Conservation (phyloP, 306 rosid genomes). For the Hippophae gyantsensis region DNA sequence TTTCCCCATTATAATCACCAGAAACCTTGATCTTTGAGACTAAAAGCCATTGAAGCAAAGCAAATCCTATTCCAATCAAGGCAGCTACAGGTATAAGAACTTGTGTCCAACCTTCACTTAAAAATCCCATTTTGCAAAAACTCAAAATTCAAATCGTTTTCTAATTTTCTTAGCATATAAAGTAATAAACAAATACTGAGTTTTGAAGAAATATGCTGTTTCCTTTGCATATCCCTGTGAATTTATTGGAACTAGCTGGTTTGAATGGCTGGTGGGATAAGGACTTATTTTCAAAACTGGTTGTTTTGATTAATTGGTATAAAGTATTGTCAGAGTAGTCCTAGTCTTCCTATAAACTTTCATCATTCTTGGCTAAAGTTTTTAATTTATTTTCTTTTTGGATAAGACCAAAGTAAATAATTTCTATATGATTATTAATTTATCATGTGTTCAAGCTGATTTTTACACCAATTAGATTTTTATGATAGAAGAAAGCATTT, state of each 20-base stretch:
- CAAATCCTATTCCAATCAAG: slow-evolving; percentile 46
- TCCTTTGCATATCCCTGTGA: slow-evolving; percentile 17
- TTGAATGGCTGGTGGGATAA: slow-evolving; percentile 32
- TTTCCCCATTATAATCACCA: slow-evolving; percentile 12
- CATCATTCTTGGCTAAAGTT: no score
- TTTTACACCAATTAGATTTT: no score
- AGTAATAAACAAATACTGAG: slow-evolving; percentile 7
- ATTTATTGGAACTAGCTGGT: slow-evolving; percentile 24
- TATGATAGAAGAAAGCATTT: no score
- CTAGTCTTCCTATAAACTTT: background rate
- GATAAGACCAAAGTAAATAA: no score
- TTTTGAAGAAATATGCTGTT: background rate
- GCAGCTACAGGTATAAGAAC: slow-evolving; percentile 50
- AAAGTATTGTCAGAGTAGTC: slow-evolving; percentile 9
- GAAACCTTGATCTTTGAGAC: slow-evolving; percentile 48
- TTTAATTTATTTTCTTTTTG: no score
- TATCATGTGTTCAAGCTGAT: no score
- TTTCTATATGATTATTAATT: no score
- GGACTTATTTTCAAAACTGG: slow-evolving; percentile 13
- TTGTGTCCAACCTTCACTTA: slow-evolving; percentile 46
- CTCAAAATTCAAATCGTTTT: slow-evolving; percentile 10
- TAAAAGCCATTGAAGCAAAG: slow-evolving; percentile 56
- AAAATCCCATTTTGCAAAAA: slow-evolving; percentile 37
- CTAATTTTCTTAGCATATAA: slow-evolving; percentile 2
- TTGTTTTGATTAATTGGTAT: slow-evolving; percentile 31